Conservation (phyloP, 441 rosid species). For the Jatropha multifida region DNA sequence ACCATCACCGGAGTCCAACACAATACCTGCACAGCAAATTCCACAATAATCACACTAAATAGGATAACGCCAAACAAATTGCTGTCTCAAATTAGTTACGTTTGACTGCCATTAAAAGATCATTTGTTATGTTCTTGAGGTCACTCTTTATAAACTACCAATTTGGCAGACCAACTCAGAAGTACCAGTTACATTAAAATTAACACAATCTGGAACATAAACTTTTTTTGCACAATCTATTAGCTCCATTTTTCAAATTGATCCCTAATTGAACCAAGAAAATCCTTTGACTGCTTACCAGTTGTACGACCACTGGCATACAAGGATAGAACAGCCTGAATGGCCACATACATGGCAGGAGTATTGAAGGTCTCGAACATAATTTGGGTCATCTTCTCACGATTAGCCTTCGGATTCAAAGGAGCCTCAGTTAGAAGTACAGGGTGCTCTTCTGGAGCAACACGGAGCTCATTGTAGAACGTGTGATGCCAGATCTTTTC, state of each 20-base stretch:
- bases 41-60: neutral
- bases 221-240: neutral
- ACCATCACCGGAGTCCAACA: constrained; percentile 76
- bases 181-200: neutral
- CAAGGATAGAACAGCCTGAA: constrained; percentile 87
- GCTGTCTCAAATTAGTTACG: too few species aligned
- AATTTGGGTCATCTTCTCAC: constrained; percentile 94
- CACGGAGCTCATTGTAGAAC: constrained; percentile 91
- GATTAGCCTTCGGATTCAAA: constrained; percentile 89
- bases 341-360: constrained; percentile 89
- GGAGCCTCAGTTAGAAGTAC: constrained; percentile 93
- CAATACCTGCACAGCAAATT: constrained; percentile 50
- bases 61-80: neutral
- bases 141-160: constrained; percentile 13
- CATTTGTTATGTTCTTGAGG: constrained; percentile 17
- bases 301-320: constrained; percentile 98
- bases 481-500: constrained; percentile 96
- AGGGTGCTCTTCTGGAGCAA: constrained; percentile 93
- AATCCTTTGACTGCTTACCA: constrained; percentile 42
- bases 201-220: neutral
- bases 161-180: constrained; percentile 36
- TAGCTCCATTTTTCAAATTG: neutral
- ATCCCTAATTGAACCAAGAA: neutral
- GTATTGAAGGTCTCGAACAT: constrained; percentile 93
- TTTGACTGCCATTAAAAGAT: constrained; percentile 56